Percentiles rank a stretch among this genome's conserved stretches.
Evolutionary conservation across 169 alveolate species (phyloP).

Genomic region (Ichthyophthirius multifiliis): DNA sequence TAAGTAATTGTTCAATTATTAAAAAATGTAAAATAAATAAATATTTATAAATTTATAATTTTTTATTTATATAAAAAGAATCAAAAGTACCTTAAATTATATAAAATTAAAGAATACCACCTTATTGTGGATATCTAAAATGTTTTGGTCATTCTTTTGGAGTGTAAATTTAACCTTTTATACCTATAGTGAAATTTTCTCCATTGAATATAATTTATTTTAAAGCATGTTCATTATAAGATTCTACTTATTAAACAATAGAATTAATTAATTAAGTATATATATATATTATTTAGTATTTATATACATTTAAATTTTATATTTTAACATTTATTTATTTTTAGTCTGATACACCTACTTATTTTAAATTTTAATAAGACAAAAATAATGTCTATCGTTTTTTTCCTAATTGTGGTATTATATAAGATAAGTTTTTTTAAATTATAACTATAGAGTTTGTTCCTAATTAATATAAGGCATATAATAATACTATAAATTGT

Average conservation of each 20-base stretch:
- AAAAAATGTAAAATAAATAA: too few species aligned
- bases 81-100: too few species aligned
- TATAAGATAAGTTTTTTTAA: slow-evolving; percentile 70
- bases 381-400: slow-evolving; percentile 69
- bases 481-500: slow-evolving; percentile 63
- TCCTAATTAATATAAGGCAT: slow-evolving; percentile 67
- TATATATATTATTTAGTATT: too few species aligned
- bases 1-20: too few species aligned
- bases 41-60: too few species aligned
- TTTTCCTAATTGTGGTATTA: slow-evolving; percentile 67
- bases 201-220: slow-evolving; percentile 54
- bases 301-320: too few species aligned
- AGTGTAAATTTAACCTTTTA: slow-evolving; percentile 71
- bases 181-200: slow-evolving; percentile 76
- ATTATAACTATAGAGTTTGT: slow-evolving; percentile 68
- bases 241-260: slow-evolving; percentile 69
- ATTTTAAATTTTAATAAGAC: slow-evolving; percentile 66
- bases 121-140: slow-evolving; percentile 59
- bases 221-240: slow-evolving; percentile 71
- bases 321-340: too few species aligned
- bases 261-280: slow-evolving; percentile 66
- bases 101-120: slow-evolving; percentile 77
- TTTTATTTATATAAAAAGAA: too few species aligned
- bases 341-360: slow-evolving; percentile 85
- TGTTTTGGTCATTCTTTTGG: slow-evolving; percentile 82